Evolutionary conservation across 352 stramenopile genomes (phyloP).

Genomic region (Phytophthora syringae): DNA sequence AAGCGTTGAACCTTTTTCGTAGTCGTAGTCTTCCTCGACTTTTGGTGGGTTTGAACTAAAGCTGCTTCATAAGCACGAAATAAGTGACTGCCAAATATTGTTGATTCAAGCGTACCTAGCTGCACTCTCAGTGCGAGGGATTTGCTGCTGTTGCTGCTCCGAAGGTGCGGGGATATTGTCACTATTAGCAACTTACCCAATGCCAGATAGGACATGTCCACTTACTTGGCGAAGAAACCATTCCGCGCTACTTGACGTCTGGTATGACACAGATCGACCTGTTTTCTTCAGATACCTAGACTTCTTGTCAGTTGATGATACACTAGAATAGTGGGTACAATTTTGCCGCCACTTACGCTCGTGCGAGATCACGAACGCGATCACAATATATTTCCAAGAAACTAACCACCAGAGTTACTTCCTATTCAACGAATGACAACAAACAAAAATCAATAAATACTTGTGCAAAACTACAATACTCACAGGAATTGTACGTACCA

Average conservation of each 20-base stretch:
- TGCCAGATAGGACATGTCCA: background rate
- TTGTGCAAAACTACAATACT: background rate
- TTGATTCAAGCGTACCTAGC: constrained; percentile 43
- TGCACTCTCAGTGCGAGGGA: constrained; percentile 69
- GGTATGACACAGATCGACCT: constrained; percentile 67
- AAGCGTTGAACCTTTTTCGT: constrained; percentile 65
- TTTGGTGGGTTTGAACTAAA: constrained; percentile 61
- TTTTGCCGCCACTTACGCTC: constrained; percentile 65
- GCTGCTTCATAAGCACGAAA: constrained; percentile 31
- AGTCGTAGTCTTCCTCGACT: constrained; percentile 81
- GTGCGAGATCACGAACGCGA: constrained; percentile 90
- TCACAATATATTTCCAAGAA: constrained; percentile 96
- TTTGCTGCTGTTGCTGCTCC: constrained; percentile 51
- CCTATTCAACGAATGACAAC: constrained; percentile 34
- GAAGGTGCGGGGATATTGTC: constrained; percentile 1
- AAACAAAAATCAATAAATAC: constrained; percentile 1
- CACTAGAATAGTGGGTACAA: background rate
- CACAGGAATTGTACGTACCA: constrained; percentile 30
- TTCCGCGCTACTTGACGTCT: constrained; percentile 81
- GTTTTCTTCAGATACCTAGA: constrained; percentile 78
- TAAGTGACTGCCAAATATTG: background rate
- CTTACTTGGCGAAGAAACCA: constrained; percentile 84
- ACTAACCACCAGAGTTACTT: constrained; percentile 86
- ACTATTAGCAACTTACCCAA: background rate
- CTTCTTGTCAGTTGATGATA: constrained; percentile 6